Evolutionary conservation across 495 filamentous ascomycete genomes (phyloP), one percentile per base, ranked within the genome.

Genomic region (Articulospora tetracladia): DNA sequence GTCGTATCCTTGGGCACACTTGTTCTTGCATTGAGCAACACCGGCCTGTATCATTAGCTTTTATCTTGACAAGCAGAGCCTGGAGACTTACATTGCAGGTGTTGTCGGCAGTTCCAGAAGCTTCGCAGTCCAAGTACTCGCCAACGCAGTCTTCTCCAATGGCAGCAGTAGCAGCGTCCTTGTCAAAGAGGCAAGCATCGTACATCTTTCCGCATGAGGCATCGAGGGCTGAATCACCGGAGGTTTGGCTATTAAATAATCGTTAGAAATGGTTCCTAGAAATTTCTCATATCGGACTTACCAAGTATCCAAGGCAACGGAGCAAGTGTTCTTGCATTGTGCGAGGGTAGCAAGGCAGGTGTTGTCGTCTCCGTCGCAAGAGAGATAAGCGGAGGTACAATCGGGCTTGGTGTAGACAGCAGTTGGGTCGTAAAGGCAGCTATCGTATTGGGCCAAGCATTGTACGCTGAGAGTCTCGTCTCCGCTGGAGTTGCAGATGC

Each of bases 11-110:
- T 44, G 26, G 13, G 53, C 53, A 22, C 53, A 55, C 34, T 55
- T 55, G 53, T 55, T 55, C 53, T 55, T 55, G 53, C 53, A 55
- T 44, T 55, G 53, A n/a, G 53, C 53, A 12, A 36, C 32, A 32
- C 47, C 47, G 17, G 47, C 47, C n/a, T n/a, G n/a, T n/a, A n/a
- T n/a, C n/a, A n/a, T n/a, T n/a, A n/a, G n/a, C n/a, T n/a, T n/a
- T n/a, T n/a, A n/a, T n/a, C n/a, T n/a, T n/a, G n/a, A n/a, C n/a
- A n/a, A n/a, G n/a, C n/a, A n/a, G n/a, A n/a, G n/a, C n/a, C n/a
- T n/a, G n/a, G n/a, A n/a, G n/a, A n/a, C n/a, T n/a, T n/a, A n/a
- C n/a, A 17, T 44, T 44, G 39, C 53, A 55, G 4, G 53, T 55
- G 32, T 55, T 55, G 34, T 55, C 53, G 2, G 53, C 53, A 19